Base-by-base conservation (phyloP, 169 alveolate species). In the Cryptosporidium parvum region DNA sequence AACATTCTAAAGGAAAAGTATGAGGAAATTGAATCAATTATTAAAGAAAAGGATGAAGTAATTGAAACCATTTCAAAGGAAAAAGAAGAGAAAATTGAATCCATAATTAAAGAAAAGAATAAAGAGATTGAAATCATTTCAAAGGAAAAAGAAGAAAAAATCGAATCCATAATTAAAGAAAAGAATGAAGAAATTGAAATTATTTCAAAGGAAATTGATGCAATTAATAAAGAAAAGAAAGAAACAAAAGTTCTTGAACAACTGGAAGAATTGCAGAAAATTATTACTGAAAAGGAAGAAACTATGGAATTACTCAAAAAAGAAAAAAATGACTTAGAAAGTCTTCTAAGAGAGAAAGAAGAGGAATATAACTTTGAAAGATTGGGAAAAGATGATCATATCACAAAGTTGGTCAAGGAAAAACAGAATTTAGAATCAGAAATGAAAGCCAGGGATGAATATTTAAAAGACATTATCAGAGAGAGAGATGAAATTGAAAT, bases 31-130 rank as follows among this genome's bases (percentile, higher is more conserved):
- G 86, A 72, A 48, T 10, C 42, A 10, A 56, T 33, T 14, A 16
- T 4, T 56, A 48, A 7, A 7, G 59, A 37, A 52, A 53, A 58
- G 56, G 45, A 70, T 0, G 21, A 73, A 26, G 26, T 26, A 51
- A 51, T 56, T 23, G 26, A 73, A 18, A 23, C 58, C 12, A 56
- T 33, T 4, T 31, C 14, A 73, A 48, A 7, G 21, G 59, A 37
- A 52, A 53, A 58, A 73, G 45, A 70, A 14, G 35, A 73, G 23
- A 48, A 52, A n/a, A 56, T 73, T 56, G 86, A 72, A 48, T 7
- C 21, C 7, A 35, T 35, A 0, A 35, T 35, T 6, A 69, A 69
- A n/a, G 61, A 69, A 59, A 45, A 21, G 42, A 42, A 67, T 37
- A 29, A 67, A 42, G 29, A 52, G 8, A 56, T 73, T 56, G 86